Evolutionary conservation across 2,329 filamentous ascomycete genomes (phyloP).

Genomic region (Zymoseptoria brevis): DNA sequence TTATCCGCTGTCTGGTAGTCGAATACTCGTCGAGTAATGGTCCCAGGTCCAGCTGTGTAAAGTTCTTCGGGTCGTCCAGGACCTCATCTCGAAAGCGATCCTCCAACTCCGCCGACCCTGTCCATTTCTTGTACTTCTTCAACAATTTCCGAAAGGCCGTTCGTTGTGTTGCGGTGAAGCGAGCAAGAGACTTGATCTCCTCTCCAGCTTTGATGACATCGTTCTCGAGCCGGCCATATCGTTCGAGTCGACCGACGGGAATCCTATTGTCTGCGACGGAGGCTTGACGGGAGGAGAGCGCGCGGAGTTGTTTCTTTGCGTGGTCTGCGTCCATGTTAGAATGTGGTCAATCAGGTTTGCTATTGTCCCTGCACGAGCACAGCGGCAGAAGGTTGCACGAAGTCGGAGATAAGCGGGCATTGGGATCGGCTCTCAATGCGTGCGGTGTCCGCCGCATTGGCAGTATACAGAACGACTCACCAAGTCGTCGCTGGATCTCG

Average conservation of each 20-base stretch:
- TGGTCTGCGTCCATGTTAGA: constrained; percentile 16
- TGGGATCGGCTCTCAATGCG: not conserved
- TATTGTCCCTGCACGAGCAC: not conserved
- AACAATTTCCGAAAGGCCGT: constrained; percentile 74
- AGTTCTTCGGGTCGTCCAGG: constrained; percentile 59
- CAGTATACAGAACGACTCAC: constrained; percentile 37
- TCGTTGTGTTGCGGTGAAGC: constrained; percentile 66
- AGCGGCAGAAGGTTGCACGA: not conserved
- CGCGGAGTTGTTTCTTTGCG: constrained; percentile 23
- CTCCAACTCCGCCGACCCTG: constrained; percentile 58
- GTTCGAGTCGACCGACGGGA: constrained; percentile 40
- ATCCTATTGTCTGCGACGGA: constrained; percentile 27
- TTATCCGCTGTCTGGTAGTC: constrained; percentile 37
- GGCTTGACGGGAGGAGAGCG: constrained; percentile 17
- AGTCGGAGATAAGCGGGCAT: not conserved
- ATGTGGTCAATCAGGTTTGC: not conserved
- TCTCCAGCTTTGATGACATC: constrained; percentile 54
- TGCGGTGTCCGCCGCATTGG: too few species aligned
- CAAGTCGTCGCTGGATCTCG: constrained; percentile 63
- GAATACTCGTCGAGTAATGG: constrained; percentile 44
- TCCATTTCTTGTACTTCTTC: constrained; percentile 88
- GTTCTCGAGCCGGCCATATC: constrained; percentile 44
- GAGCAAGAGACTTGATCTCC: constrained; percentile 61
- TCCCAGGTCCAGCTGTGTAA: constrained; percentile 59
- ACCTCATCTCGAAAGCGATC: constrained; percentile 60